Conservation (phyloP, 306 rosid genomes). For the Malus asiatica region DNA sequence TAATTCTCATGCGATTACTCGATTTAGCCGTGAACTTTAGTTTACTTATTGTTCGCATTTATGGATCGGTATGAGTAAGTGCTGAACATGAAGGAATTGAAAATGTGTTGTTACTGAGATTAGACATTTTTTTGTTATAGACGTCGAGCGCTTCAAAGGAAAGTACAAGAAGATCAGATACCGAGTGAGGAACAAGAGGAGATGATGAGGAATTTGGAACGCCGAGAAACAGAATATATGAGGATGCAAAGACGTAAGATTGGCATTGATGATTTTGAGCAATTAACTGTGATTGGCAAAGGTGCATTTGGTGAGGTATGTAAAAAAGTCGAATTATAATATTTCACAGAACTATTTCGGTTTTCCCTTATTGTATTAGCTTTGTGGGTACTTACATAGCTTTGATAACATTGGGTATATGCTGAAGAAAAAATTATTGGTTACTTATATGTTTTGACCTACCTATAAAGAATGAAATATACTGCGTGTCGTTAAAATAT, state of each 20-base stretch:
- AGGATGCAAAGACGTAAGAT: slow-evolving; percentile 87
- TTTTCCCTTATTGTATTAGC: slow-evolving; percentile 2
- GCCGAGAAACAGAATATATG: slow-evolving; percentile 86
- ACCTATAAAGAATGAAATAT: background rate
- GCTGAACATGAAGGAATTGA: background rate
- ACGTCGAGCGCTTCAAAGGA: slow-evolving; percentile 71
- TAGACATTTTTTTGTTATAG: slow-evolving; percentile 31
- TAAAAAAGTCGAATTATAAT: background rate
- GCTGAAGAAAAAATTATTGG: background rate
- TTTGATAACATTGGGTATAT: background rate
- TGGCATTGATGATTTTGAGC: slow-evolving; percentile 97
- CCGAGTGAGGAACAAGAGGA: slow-evolving; percentile 81
- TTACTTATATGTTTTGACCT: background rate
- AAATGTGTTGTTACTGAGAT: background rate
- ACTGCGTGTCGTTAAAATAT: background rate
- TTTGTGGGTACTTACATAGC: background rate
- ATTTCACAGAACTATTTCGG: background rate
- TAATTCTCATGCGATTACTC: background rate
- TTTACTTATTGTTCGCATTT: background rate
- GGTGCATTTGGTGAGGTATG: slow-evolving; percentile 98
- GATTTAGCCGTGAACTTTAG: background rate
- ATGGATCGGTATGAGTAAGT: background rate
- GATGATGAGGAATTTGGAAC: slow-evolving; percentile 91
- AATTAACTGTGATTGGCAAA: slow-evolving; percentile 81
- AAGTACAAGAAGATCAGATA: slow-evolving; percentile 78